Conservation (phyloP, 768 basidiomycete genomes). For the Xanthoconium purpureum region DNA sequence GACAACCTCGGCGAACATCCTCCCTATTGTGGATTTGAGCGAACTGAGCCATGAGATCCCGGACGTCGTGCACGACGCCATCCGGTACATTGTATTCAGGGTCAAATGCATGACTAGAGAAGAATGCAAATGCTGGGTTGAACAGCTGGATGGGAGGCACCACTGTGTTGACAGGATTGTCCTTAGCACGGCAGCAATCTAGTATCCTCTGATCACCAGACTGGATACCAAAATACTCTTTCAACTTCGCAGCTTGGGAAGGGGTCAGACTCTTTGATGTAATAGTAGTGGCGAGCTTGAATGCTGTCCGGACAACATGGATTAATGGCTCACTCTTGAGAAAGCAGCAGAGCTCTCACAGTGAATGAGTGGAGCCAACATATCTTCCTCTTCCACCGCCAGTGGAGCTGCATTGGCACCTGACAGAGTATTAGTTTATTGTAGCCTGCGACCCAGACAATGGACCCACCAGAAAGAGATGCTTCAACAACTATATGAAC, state of each 20-base stretch:
- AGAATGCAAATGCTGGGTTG: constrained; percentile 27
- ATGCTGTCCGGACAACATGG: neutral
- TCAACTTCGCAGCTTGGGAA: constrained; percentile 9
- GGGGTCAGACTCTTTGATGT: neutral
- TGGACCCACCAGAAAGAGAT: neutral
- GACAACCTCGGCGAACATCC: neutral
- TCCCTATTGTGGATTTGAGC: constrained; percentile 15
- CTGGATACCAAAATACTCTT: neutral
- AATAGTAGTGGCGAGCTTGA: neutral
- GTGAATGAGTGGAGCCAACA: too few species aligned
- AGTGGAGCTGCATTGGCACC: neutral
- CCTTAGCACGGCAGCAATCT: constrained; percentile 12
- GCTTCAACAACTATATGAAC: neutral
- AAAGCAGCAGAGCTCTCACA: too few species aligned
- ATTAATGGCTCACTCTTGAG: neutral
- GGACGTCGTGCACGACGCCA: constrained; percentile 3
- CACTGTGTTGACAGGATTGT: neutral
- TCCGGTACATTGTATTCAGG: constrained; percentile 4
- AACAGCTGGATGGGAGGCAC: constrained; percentile 14
- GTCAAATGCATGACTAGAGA: constrained; percentile 21
- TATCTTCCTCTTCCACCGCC: too few species aligned
- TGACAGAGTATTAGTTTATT: neutral
- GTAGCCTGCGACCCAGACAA: neutral
- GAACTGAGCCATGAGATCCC: constrained; percentile 13
- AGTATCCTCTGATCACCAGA: neutral